Evolutionary conservation across 257 asterid species (phyloP), one percentile per base, ranked within the genome.

Genomic region (Rauvolfia tetraphylla): DNA sequence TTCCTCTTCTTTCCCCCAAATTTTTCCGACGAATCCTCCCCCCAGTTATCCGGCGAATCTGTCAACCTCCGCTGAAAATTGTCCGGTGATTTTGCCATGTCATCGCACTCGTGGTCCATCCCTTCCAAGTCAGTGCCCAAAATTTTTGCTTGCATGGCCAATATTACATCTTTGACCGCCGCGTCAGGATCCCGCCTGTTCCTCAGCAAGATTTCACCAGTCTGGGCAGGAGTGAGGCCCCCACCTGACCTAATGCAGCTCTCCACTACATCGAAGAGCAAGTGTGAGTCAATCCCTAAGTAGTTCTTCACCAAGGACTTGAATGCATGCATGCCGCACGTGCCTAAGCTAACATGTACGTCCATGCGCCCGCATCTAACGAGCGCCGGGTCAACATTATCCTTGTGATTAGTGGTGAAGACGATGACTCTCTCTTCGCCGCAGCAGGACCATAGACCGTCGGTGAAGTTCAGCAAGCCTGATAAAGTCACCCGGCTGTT

Each of bases 291-390:
- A 62, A 86, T 0, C 1, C 83, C 88, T 78, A 88, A 11, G 84
- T 88, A 88, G 82, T 83, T 88, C 85, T 83, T 83, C 84, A 77
- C 88, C 81, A 88, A 34, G 42, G 82, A 78, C 79, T 58, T 88
- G 72, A 88, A 79, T 5, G 92, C 90, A 70, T 83, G 88, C 81
- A 72, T 68, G 27, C 92, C 88, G 73, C 92, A 88, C 73, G 90
- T 80, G 87, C 87, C 89, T 15, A 88, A 87, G 88, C 87, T 83
- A 70, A 89, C 82, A 78, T 87, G 91, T 62, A 89, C 84, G 79
- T 89, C 93, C 93, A 89, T 87, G 36, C 93, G 87, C 41, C 93
- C 93, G 49, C 86, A 79, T 66, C 91, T 79, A 39, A 89, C 84
- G 0, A 85, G 85, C 72, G 93, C 91, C 36, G 87, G 91, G 68